Conservation (phyloP, 2,329 filamentous ascomycete genomes). For the Fusarium acutatum region DNA sequence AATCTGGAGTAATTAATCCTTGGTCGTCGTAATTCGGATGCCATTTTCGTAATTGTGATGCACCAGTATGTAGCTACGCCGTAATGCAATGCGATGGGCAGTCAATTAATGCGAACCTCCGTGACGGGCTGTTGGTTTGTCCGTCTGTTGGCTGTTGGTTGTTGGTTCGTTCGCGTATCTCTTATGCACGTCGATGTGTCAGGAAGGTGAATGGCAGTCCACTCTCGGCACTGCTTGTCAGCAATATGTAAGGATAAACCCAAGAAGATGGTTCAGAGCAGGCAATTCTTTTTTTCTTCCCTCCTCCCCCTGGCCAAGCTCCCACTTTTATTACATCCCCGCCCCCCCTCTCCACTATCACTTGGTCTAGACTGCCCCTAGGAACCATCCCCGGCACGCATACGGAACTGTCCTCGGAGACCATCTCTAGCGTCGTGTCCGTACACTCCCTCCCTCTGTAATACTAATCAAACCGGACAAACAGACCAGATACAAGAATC, state of each 20-base stretch:
- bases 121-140: background rate
- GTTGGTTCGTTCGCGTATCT: background rate
- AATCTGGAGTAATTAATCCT: constrained; percentile 26
- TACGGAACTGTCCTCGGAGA: background rate
- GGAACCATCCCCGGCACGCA: background rate
- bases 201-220: background rate
- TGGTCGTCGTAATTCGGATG: constrained; percentile 2
- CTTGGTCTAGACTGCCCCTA: constrained; percentile 1
- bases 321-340: constrained; percentile 4
- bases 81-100: background rate
- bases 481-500: background rate
- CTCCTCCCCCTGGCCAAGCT: background rate
- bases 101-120: background rate
- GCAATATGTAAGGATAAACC: background rate
- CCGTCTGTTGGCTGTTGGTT: background rate
- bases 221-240: background rate
- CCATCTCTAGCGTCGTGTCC: background rate
- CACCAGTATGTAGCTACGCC: background rate
- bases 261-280: background rate
- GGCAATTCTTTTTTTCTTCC: background rate
- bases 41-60: constrained; percentile 10
- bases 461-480: background rate
- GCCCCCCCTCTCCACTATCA: background rate
- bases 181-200: background rate
- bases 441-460: background rate